phyloP scores from a whole-genome alignment of 768 basidiomycete genomes.

The Leccinum variicolor region DNA sequence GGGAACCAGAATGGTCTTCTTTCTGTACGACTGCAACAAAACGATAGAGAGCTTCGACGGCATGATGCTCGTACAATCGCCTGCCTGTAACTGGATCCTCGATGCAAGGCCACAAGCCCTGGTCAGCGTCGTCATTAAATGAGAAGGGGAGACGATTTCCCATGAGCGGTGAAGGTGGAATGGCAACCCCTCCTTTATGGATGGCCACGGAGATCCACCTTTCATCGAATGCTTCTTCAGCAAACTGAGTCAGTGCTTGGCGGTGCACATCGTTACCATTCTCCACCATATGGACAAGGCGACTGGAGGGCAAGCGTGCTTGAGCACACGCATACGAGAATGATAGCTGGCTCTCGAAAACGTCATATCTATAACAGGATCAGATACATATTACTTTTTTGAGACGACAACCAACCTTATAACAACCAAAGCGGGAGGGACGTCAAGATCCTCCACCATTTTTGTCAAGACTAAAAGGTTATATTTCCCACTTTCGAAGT shows the following conservation, averaged over 20 bases:
- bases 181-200: slow-evolving; percentile 30
- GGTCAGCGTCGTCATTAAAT: slow-evolving; percentile 41
- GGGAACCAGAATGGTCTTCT: slow-evolving; percentile 1
- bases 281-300: slow-evolving; percentile 63
- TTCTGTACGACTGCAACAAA: slow-evolving; percentile 34
- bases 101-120: slow-evolving; percentile 37
- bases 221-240: slow-evolving; percentile 39
- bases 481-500: slow-evolving; percentile 51
- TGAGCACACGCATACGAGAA: slow-evolving; percentile 52
- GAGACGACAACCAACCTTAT: slow-evolving; percentile 47
- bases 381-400: slow-evolving; percentile 4
- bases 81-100: slow-evolving; percentile 62
- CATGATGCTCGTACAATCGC: slow-evolving; percentile 56
- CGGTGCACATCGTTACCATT: slow-evolving; percentile 54
- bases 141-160: slow-evolving; percentile 42
- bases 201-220: slow-evolving; percentile 50
- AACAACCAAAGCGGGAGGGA: slow-evolving; percentile 55
- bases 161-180: slow-evolving; percentile 44
- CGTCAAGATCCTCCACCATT: slow-evolving; percentile 54
- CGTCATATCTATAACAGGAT: slow-evolving; percentile 33
- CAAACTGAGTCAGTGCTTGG: slow-evolving; percentile 45
- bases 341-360: slow-evolving; percentile 58
- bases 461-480: slow-evolving; percentile 67
- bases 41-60: slow-evolving; percentile 53
- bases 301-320: slow-evolving; percentile 44